Percentiles rank a stretch among this genome's conserved stretches.
phyloP scores from a whole-genome alignment of 2,329 filamentous ascomycete genomes.

The Dactylellina parvicollis region DNA sequence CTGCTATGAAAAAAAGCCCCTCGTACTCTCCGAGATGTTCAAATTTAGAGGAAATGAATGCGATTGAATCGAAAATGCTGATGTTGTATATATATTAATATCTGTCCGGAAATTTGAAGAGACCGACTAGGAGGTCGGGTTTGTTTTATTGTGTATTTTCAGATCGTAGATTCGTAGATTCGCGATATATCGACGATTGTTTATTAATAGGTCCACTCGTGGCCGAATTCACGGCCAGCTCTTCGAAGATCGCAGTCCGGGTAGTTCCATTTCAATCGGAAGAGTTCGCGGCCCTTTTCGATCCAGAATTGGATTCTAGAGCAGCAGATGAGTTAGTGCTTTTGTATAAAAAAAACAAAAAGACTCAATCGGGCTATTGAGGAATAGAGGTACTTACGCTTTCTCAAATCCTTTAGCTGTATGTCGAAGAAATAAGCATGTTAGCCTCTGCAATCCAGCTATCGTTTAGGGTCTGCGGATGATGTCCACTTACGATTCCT shows the following conservation, averaged over 20 bases:
- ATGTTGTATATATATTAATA: neutral
- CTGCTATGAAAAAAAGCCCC: neutral
- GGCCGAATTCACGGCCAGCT: slow-evolving; percentile 8
- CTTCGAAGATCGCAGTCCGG: slow-evolving; percentile 48
- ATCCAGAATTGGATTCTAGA: slow-evolving; percentile 57
- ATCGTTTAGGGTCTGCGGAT: neutral
- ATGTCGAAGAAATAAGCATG: neutral
- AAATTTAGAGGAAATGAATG: neutral
- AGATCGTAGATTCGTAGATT: neutral
- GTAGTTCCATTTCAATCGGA: slow-evolving; percentile 58
- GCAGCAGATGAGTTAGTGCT: neutral
- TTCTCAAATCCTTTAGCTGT: slow-evolving; percentile 56
- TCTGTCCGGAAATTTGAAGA: neutral
- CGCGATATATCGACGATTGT: neutral
- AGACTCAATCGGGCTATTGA: too few relatives aligned
- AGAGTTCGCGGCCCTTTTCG: slow-evolving; percentile 55
- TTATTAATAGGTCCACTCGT: slow-evolving; percentile 15
- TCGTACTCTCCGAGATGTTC: neutral
- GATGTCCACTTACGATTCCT: slow-evolving; percentile 61
- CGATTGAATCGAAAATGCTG: neutral
- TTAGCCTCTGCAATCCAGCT: too few relatives aligned
- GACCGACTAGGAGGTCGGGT: too few relatives aligned
- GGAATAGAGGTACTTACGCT: slow-evolving; percentile 38
- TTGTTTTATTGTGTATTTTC: neutral
- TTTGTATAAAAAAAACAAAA: too few relatives aligned